Evolutionary conservation across 495 filamentous ascomycete genomes (phyloP).

Genomic region (Talaromyces proteolyticus): DNA sequence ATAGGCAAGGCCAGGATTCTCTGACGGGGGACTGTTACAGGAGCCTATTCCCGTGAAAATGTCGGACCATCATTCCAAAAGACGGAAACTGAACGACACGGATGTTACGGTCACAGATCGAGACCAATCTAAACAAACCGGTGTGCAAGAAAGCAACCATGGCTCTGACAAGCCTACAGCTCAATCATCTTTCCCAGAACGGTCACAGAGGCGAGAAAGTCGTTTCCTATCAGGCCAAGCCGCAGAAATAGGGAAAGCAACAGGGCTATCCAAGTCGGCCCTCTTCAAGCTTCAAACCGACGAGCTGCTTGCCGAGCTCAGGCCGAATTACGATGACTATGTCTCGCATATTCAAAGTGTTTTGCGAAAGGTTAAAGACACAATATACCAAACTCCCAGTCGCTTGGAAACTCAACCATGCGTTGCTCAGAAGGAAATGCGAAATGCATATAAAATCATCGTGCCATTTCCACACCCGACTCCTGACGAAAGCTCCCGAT

Average conservation of each 20-base stretch:
- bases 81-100: slow-evolving; percentile 6
- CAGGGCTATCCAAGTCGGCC: slow-evolving; percentile 56
- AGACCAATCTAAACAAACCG: not conserved
- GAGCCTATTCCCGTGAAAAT: not conserved
- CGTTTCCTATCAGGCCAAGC: slow-evolving; percentile 9
- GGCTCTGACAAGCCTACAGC: not conserved
- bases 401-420: slow-evolving; percentile 48
- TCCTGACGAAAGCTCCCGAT: slow-evolving; percentile 66
- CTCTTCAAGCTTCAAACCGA: slow-evolving; percentile 86
- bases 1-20: too few relatives aligned
- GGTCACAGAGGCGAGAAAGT: not conserved
- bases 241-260: slow-evolving; percentile 36
- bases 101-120: not conserved
- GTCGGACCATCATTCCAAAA: slow-evolving; percentile 1
- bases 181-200: not conserved
- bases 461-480: slow-evolving; percentile 79
- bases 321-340: slow-evolving; percentile 60
- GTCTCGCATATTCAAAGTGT: slow-evolving; percentile 59
- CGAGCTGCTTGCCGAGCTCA: slow-evolving; percentile 67
- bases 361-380: slow-evolving; percentile 63
- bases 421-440: slow-evolving; percentile 62
- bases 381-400: slow-evolving; percentile 67
- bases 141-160: not conserved
- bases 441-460: slow-evolving; percentile 55
- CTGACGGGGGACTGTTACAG: not conserved